Conservation (phyloP, 257 asterid genomes). For the Nicotiana tabacum region DNA sequence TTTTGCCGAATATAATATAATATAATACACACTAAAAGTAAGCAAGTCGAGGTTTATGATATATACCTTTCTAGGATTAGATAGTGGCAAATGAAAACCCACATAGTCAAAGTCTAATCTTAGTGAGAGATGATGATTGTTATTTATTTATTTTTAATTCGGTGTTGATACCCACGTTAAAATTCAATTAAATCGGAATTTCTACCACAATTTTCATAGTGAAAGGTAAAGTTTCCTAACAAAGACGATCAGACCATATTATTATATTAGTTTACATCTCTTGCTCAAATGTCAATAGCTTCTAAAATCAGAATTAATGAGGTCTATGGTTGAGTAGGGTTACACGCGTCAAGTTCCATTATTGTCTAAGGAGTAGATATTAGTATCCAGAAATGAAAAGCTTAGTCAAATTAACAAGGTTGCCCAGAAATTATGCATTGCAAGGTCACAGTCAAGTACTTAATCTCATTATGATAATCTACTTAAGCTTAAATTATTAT, state of each 20-base stretch:
- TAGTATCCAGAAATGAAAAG: too few species aligned
- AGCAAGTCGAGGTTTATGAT: neutral
- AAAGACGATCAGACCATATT: too few species aligned
- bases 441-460: too few species aligned
- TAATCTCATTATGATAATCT: neutral
- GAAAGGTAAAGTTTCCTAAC: too few species aligned
- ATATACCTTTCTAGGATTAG: neutral
- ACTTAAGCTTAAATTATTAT: neutral
- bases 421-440: too few species aligned
- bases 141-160: neutral
- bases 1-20: neutral
- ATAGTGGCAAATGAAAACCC: neutral
- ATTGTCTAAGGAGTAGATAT: too few species aligned
- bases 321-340: neutral
- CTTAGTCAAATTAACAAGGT: too few species aligned
- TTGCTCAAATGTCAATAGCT: neutral
- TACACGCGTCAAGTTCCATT: neutral
- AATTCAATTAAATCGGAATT: too few species aligned
- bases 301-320: neutral
- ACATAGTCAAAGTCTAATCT: neutral
- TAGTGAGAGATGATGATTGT: neutral
- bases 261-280: too few species aligned
- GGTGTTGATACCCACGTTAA: too few species aligned
- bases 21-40: neutral
- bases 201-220: too few species aligned